Base-by-base conservation (phyloP, 2,329 filamentous ascomycete genomes). In the Alternaria sp. region DNA sequence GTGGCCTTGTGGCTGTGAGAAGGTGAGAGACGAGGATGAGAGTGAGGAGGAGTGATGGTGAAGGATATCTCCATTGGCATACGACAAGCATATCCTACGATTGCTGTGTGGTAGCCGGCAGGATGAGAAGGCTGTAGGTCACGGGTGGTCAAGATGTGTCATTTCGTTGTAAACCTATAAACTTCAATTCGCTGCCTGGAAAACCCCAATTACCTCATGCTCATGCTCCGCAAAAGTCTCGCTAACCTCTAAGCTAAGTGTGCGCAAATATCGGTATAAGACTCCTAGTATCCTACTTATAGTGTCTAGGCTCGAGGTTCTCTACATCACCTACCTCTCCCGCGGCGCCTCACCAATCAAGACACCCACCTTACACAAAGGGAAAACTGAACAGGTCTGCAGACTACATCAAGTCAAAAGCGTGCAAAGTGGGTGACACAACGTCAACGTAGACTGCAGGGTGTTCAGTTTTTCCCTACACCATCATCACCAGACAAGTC, bases 1-100 rank as follows among this genome's bases (percentile, higher is more conserved):
- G 13, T 77, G 73, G 73, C 65, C 67, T 9, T 77, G 74, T 59
- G 73, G 74, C 3, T 77, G 74, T 56, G 60, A 61, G 47, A 63
- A 63, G 46, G n/a, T 59, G 1, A 26, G 43, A 5, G 65, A 57
- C 3, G 61, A 55, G 10, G 56, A 59, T 26, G 67, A 68, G 49
- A 60, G 55, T 23, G 61, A 69, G 13, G 70, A 73, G 50, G 67
- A 72, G 49, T 72, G 47, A 11, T 15, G n/a, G 23, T 43, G 26
- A 44, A 46, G 23, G 50, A 26, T 1, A 26, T 1, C 1, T 4
- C 2, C 4, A 11, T 51, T 3, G 7, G 45, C 9, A n/a, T 11
- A 15, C 15, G 5, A 5, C 3, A 25, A 25, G 21, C 15, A 21
- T 46, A 6, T 46, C 19, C 19, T 19, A 10, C 36, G 3, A 40